Percentiles rank a stretch among this genome's conserved stretches.
Evolutionary conservation across 495 filamentous ascomycete genomes (phyloP).

Genomic region (Apiosordaria backusii): DNA sequence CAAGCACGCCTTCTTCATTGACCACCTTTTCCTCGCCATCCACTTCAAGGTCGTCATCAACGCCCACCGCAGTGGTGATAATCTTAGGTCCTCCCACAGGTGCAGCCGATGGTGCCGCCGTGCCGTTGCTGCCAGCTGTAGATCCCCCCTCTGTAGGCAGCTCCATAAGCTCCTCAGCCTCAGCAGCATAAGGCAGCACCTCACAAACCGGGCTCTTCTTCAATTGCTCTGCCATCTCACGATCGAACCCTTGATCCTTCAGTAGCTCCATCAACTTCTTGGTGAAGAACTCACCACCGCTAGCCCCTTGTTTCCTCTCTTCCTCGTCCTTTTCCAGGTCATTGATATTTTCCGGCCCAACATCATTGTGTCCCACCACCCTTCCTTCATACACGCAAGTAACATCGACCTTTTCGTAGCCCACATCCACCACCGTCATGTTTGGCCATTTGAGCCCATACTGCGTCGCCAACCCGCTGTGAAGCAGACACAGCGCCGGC

Average conservation of each 20-base stretch:
- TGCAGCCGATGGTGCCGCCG: constrained; percentile 24
- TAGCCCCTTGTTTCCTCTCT: constrained; percentile 44
- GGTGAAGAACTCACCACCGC: constrained; percentile 89
- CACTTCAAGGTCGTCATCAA: constrained; percentile 49
- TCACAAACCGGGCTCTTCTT: constrained; percentile 89
- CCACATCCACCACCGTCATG: constrained; percentile 84
- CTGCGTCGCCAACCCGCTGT: constrained; percentile 75
- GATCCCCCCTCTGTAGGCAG: constrained; percentile 59
- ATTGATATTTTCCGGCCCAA: constrained; percentile 52
- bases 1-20: constrained; percentile 79
- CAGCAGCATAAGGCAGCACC: constrained; percentile 66
- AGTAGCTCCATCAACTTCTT: constrained; percentile 67
- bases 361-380: constrained; percentile 44
- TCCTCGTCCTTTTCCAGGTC: constrained; percentile 24
- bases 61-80: constrained; percentile 30
- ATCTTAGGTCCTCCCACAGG: constrained; percentile 34
- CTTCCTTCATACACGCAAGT: constrained; percentile 79
- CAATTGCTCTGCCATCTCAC: constrained; percentile 92
- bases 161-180: constrained; percentile 51
- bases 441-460: constrained; percentile 76
- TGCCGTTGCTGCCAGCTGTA: constrained; percentile 39
- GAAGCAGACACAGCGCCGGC: constrained; percentile 81
- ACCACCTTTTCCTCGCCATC: constrained; percentile 46
- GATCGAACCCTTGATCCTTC: constrained; percentile 62
- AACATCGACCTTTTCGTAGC: constrained; percentile 84